Conservation (phyloP, 495 filamentous ascomycete species). For the Aspergillus haitiensis region DNA sequence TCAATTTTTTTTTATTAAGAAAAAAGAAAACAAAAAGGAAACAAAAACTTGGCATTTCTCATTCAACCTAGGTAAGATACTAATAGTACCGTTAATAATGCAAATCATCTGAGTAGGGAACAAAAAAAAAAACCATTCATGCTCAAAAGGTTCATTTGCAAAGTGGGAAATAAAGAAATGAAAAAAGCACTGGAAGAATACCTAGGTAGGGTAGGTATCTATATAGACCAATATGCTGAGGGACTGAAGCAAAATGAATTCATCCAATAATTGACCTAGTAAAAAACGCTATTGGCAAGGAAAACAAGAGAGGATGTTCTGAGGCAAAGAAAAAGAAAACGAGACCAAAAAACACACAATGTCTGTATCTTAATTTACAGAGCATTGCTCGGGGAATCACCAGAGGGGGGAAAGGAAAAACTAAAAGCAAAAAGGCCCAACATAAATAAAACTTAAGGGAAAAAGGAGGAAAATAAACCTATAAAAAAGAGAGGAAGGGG, state of each 20-base stretch:
- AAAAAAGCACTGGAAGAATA: too few relatives aligned
- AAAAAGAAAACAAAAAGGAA: not conserved
- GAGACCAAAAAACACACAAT: slow-evolving; percentile 1
- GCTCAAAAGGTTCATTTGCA: not conserved
- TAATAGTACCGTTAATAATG: slow-evolving; percentile 9
- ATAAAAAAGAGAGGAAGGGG: not conserved
- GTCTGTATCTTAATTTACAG: not conserved
- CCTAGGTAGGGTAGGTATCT: too few relatives aligned
- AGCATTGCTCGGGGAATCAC: slow-evolving; percentile 19
- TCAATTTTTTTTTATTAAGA: too few relatives aligned
- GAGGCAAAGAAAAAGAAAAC: slow-evolving; percentile 13
- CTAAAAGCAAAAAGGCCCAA: not conserved
- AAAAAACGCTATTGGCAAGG: not conserved
- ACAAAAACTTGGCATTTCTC: slow-evolving; percentile 16
- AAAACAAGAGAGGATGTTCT: not conserved
- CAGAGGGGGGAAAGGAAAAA: slow-evolving; percentile 2
- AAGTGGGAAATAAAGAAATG: too few relatives aligned
- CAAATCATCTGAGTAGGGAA: slow-evolving; percentile 14
- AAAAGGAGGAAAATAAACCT: slow-evolving; percentile 5
- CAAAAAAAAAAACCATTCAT: slow-evolving; percentile 11
- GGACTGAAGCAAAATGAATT: too few relatives aligned
- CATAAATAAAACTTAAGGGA: slow-evolving; percentile 8
- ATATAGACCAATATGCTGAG: too few relatives aligned
- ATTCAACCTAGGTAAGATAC: not conserved
- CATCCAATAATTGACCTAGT: too few relatives aligned